These are phyloP conservation scores for Eimeria necatrix DNA, from an alignment of 169 alveolate genomes.

Conservation along the genomic window DNA sequence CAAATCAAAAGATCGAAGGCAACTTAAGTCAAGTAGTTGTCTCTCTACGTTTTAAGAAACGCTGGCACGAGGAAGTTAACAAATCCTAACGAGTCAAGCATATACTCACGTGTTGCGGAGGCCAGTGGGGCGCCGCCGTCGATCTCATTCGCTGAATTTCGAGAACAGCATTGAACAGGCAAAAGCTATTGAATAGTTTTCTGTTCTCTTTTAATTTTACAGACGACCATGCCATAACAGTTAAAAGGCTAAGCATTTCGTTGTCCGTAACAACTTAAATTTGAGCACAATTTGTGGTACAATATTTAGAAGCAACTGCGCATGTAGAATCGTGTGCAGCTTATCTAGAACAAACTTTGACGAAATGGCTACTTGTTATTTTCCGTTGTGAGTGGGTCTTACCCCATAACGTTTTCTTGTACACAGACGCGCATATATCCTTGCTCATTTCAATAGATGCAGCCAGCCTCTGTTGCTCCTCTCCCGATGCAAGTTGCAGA, in stretches of 20 bases:
- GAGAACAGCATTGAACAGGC: background rate
- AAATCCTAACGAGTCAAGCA: background rate
- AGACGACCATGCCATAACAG: no score
- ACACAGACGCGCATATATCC: constrained; percentile 36
- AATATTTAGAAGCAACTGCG: no score
- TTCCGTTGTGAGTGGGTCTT: background rate
- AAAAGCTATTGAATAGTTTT: background rate
- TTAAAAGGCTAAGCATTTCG: no score
- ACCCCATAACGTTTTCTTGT: constrained; percentile 26
- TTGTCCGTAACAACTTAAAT: no score
- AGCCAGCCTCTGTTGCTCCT: background rate
- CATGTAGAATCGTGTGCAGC: no score
- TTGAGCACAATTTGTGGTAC: no score
- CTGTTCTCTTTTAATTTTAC: no score
- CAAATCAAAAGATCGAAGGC: background rate
- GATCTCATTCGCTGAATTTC: constrained; percentile 16
- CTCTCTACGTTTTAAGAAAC: no score
- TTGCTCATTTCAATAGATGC: constrained; percentile 59
- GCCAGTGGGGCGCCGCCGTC: constrained; percentile 64
- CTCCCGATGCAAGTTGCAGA: constrained; percentile 62
- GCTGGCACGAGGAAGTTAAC: no score
- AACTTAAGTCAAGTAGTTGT: no score
- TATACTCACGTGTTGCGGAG: constrained; percentile 48
- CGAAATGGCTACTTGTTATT: no score
- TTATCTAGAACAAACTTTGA: background rate